Base-by-base conservation (phyloP, 768 basidiomycete genomes). In the Trametes meyenii region DNA sequence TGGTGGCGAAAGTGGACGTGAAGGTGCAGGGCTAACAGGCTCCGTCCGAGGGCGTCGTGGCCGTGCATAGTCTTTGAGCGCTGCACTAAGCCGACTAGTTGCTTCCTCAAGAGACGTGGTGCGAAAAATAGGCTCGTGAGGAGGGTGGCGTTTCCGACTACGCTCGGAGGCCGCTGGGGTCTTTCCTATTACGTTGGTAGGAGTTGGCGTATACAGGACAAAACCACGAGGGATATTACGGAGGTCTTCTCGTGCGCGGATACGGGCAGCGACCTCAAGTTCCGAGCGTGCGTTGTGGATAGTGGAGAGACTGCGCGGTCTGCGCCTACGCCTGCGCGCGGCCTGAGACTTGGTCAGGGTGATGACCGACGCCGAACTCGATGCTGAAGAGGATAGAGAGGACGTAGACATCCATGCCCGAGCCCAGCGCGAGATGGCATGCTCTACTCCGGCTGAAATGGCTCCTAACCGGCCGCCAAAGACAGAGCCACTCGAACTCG, bases 391-490 rank as follows among this genome's bases (percentile, higher is more conserved):
- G 0, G 81, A 79, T 1, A 68, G 35, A 2, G 80, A 80, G 0
- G 83, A 77, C 1, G 75, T 70, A 0, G 79, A 76, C 1, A 76
- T 74, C 68, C 78, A 79, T 43, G 79, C 78, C 62, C 84, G 78
- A 21, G 88, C 88, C 89, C 89, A 92, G 61, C 85, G 82, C 39
- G 85, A 75, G 60, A 90, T 89, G 7, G 89, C 89, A 50, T 81
- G 78, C 65, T 92, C 90, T 11, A 90, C 80, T 39, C 87, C 81
- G 1, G 86, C 80, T 19, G 87, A 72, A 17, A 76, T 71, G 2
- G 74, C 73, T 7, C 74, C 76, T 13, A 75, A 63, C 13, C 72
- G 72, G 17, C 73, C 71, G 14, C 74, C 73, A 36, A 71, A 68
- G 6, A 70, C 69, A 17, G 72, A 75, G 11, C 77, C 77, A 13